These are phyloP conservation scores for Salvia sclarea DNA, from an alignment of 305 asterid species.

Conservation along the genomic window DNA sequence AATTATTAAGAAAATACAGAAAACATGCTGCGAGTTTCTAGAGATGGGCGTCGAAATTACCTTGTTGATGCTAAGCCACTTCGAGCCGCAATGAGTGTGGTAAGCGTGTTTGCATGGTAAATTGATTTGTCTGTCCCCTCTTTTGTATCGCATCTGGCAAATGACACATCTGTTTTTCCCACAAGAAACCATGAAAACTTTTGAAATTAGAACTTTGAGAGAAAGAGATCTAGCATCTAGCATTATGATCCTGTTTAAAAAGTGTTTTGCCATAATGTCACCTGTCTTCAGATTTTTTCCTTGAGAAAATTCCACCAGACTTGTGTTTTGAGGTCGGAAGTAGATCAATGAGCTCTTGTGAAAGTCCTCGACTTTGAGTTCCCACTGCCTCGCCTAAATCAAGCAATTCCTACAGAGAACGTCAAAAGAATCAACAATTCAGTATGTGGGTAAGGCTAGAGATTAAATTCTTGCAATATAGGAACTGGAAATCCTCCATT, in stretches of 20 bases:
- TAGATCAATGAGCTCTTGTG: conserved; percentile 69
- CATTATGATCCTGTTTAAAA: background rate
- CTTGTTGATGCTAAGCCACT: conserved; percentile 93
- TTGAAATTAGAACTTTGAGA: background rate
- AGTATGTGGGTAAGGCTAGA: conserved; percentile 3
- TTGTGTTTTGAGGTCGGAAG: conserved; percentile 79
- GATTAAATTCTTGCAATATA: background rate
- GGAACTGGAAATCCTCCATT: background rate
- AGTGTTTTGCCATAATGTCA: conserved; percentile 24
- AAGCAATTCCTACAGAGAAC: conserved; percentile 63
- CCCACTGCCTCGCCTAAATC: conserved; percentile 88
- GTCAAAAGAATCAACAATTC: background rate
- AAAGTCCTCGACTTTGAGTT: conserved; percentile 74
- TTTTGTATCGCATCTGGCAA: conserved; percentile 85
- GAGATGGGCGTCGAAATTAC: conserved; percentile 36
- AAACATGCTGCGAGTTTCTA: background rate
- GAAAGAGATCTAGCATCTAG: background rate
- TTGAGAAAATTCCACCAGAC: conserved; percentile 74
- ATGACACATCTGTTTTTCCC: conserved; percentile 67
- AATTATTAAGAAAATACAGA: background rate
- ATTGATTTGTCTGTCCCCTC: conserved; percentile 77
- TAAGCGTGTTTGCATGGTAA: conserved; percentile 88
- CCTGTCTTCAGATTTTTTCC: conserved; percentile 74
- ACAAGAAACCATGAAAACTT: conserved; percentile 10
- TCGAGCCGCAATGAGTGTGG: conserved; percentile 80